These are phyloP conservation scores for Xylaria hypoxylon DNA, from an alignment of 2,329 filamentous ascomycete species.

Conservation along the genomic window DNA sequence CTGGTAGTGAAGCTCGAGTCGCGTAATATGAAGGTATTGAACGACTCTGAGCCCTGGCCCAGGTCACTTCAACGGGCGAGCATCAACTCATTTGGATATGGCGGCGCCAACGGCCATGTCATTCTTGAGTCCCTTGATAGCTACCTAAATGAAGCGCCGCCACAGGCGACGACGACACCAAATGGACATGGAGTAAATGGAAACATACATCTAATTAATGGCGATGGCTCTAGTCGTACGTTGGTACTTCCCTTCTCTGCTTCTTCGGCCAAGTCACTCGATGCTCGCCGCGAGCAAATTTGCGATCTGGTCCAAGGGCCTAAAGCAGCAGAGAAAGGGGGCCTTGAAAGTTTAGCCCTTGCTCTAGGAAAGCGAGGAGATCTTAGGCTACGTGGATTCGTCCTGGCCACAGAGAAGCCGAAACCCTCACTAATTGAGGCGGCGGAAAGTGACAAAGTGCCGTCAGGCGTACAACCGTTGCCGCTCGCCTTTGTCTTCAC, in stretches of 20 bases:
- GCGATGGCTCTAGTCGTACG: neutral
- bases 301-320: neutral
- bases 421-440: neutral
- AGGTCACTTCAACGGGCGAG: neutral
- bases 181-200: neutral
- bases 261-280: slow-evolving; percentile 3
- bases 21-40: neutral
- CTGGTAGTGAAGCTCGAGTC: neutral
- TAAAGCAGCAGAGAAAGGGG: neutral
- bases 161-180: neutral
- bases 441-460: neutral
- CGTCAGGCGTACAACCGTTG: neutral
- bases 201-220: neutral
- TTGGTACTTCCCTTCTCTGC: slow-evolving; percentile 5
- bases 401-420: neutral
- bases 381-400: neutral
- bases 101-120: neutral
- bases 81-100: slow-evolving; percentile 3
- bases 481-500: slow-evolving; percentile 43
- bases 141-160: neutral
- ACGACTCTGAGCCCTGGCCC: neutral
- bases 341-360: neutral
- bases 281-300: neutral
- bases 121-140: slow-evolving; percentile 16
- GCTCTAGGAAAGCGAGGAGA: neutral